A percentile compares a stretch with the other conserved stretches of the same genome.
Evolutionary conservation across 768 basidiomycete species (phyloP).

Genomic region (Rhizopogon rudus): DNA sequence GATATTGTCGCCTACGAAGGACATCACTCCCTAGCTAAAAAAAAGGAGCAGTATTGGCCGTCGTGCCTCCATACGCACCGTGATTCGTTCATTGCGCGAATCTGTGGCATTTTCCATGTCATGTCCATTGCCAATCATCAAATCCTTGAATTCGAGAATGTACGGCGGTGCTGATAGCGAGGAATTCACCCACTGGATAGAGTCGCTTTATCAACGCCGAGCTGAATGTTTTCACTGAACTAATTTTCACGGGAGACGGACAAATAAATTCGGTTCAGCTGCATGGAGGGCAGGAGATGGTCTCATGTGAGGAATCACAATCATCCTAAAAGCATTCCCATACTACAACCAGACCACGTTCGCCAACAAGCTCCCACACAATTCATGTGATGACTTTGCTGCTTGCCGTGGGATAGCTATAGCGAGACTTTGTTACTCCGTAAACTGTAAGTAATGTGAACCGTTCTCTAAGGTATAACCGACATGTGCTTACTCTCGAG

Average conservation of each 20-base stretch:
- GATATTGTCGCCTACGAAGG: constrained; percentile 53
- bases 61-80: constrained; percentile 32
- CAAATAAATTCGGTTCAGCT: constrained; percentile 53
- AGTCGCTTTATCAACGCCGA: not conserved
- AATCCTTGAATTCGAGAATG: constrained; percentile 52
- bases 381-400: constrained; percentile 66
- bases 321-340: constrained; percentile 27
- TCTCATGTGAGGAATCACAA: constrained; percentile 57
- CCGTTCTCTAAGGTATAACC: not conserved
- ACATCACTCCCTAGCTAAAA: constrained; percentile 49
- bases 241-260: constrained; percentile 49
- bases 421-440: too few relatives aligned
- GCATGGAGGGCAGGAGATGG: constrained; percentile 39
- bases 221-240: not conserved
- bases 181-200: constrained; percentile 55
- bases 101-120: constrained; percentile 59
- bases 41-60: constrained; percentile 40
- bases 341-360: constrained; percentile 38
- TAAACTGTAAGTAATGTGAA: not conserved
- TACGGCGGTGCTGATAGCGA: constrained; percentile 59
- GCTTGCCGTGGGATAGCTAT: constrained; percentile 29
- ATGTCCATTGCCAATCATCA: constrained; percentile 40
- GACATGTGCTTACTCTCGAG: not conserved
- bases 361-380: constrained; percentile 58
- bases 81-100: constrained; percentile 17